Conservation (phyloP, 371 early-diverging fungal species). For the Mortierella sp. region DNA sequence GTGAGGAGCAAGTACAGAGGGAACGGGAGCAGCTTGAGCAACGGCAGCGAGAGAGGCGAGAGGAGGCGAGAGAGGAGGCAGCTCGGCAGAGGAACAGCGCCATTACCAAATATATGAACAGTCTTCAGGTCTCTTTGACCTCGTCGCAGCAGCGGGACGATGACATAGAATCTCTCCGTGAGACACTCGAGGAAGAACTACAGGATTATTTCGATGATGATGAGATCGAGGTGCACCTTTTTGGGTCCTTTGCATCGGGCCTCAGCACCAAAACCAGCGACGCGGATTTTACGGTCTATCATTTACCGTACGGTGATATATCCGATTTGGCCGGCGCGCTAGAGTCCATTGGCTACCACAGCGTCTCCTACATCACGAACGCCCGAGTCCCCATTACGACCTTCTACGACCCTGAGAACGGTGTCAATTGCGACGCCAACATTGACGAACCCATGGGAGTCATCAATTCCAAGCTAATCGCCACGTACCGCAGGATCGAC, state of each 20-base stretch:
- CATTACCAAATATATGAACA: background rate
- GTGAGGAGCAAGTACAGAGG: background rate
- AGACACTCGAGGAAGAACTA: background rate
- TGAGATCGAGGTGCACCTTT: background rate
- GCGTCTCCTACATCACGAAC: constrained; percentile 4
- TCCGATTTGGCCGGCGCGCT: background rate
- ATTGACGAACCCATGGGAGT: constrained; percentile 71
- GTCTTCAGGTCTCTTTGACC: background rate
- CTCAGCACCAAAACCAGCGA: constrained; percentile 15
- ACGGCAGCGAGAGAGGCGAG: background rate
- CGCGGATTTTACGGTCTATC: constrained; percentile 21
- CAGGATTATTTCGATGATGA: background rate
- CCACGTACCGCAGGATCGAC: constrained; percentile 68
- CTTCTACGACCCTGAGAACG: constrained; percentile 10
- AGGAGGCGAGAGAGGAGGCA: background rate
- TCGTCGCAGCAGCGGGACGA: background rate
- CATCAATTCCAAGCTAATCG: constrained; percentile 71
- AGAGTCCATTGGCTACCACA: background rate
- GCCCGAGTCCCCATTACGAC: constrained; percentile 25
- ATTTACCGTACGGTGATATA: background rate
- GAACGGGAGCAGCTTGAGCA: background rate
- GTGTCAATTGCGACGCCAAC: constrained; percentile 68
- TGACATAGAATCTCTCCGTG: background rate
- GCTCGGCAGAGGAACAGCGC: background rate
- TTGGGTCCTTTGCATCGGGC: constrained; percentile 21